Percentiles rank a stretch among this genome's conserved stretches.
phyloP scores from a whole-genome alignment of 1,284 basidiomycete genomes.

The Apiotrichum brassicae region DNA sequence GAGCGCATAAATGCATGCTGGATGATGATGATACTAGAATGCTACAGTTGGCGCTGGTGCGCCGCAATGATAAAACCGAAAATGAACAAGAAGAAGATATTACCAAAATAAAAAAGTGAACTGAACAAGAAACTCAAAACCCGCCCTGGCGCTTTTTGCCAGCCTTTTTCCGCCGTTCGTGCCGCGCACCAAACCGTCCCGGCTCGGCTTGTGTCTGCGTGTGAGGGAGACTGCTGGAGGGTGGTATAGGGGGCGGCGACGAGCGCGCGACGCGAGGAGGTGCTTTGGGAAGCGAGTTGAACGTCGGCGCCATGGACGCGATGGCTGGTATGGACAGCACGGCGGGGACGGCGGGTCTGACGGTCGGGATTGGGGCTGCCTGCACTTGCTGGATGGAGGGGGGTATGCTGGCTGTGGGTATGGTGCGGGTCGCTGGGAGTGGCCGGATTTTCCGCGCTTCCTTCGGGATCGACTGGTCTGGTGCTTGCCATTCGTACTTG shows the following conservation, averaged over 20 bases:
- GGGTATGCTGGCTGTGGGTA: no score
- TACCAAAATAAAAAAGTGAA: not conserved
- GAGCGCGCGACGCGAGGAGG: not conserved
- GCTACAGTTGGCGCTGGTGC: not conserved
- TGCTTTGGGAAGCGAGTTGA: not conserved
- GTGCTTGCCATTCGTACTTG: constrained; percentile 19
- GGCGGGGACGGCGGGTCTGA: not conserved
- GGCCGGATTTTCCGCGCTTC: not conserved
- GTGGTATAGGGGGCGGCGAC: not conserved
- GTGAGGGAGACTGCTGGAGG: not conserved
- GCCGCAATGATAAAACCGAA: not conserved
- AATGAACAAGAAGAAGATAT: not conserved
- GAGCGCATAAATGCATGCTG: not conserved
- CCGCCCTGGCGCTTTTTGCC: constrained; percentile 35
- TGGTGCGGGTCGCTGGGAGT: not conserved
- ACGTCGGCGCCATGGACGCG: not conserved
- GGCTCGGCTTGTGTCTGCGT: constrained; percentile 27
- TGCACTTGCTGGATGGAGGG: no score
- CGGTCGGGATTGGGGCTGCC: no score
- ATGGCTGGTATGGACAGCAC: not conserved
- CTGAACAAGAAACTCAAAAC: no score
- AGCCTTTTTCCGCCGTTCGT: constrained; percentile 23
- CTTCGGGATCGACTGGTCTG: constrained; percentile 11
- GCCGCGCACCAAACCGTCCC: constrained; percentile 28
- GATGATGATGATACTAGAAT: not conserved